These are phyloP conservation scores for Xylariaceae sp. DNA, from an alignment of 2,329 filamentous ascomycete genomes.

Conservation along the genomic window DNA sequence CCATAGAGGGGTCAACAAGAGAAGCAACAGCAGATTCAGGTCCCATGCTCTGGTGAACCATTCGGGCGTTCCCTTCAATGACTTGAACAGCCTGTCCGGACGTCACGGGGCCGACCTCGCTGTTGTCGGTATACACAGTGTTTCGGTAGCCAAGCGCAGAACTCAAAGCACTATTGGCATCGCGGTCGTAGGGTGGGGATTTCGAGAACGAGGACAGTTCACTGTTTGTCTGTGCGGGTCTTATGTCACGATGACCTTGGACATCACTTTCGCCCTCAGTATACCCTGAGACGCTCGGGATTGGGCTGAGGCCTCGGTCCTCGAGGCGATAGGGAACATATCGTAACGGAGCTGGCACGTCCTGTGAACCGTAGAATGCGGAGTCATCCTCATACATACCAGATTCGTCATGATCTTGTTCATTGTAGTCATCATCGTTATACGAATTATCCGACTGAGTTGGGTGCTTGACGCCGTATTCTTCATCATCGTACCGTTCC, in stretches of 20 bases:
- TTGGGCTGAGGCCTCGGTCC: slow-evolving; percentile 73
- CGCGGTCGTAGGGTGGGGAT: slow-evolving; percentile 43
- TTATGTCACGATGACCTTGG: slow-evolving; percentile 52
- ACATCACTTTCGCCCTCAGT: slow-evolving; percentile 61
- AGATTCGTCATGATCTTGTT: slow-evolving; percentile 35
- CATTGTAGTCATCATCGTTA: slow-evolving; percentile 42
- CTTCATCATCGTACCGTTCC: slow-evolving; percentile 46
- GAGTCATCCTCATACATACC: slow-evolving; percentile 40
- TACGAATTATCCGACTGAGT: slow-evolving; percentile 32
- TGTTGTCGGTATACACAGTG: slow-evolving; percentile 47
- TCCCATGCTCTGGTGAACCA: slow-evolving; percentile 64
- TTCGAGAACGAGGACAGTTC: slow-evolving; percentile 59
- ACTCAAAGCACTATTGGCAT: slow-evolving; percentile 51
- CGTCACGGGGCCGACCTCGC: slow-evolving; percentile 54
- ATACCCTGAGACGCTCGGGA: slow-evolving; percentile 88
- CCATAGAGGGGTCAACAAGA: slow-evolving; percentile 58
- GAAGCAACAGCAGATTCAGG: slow-evolving; percentile 91
- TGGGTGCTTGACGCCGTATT: slow-evolving; percentile 40
- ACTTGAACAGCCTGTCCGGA: slow-evolving; percentile 66
- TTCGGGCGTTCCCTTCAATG: slow-evolving; percentile 67
- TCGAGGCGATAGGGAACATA: slow-evolving; percentile 66
- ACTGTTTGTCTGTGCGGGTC: slow-evolving; percentile 43
- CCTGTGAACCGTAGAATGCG: slow-evolving; percentile 53
- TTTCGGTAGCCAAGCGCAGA: slow-evolving; percentile 52
- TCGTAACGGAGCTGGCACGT: slow-evolving; percentile 58